Evolutionary conservation across 441 rosid species (phyloP), one percentile per base, ranked within the genome.

Genomic region (Croton laevigatus): DNA sequence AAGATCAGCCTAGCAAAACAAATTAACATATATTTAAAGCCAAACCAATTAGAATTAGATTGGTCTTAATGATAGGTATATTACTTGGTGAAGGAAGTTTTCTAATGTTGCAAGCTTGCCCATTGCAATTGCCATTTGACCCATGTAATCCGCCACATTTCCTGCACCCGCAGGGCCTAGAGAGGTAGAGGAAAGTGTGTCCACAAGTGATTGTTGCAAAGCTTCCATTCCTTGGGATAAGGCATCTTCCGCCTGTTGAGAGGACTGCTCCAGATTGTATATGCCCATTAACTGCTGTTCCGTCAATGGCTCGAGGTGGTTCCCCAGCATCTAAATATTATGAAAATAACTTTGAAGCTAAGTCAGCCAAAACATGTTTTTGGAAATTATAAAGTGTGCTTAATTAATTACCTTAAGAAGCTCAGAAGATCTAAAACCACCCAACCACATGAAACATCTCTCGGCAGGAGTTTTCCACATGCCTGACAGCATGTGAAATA

Each of bases 201-300:
- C 97, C 0, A 87, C 88, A 4, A 94, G 91, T 3, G 97, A 84
- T 70, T 94, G 98, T 65, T 94, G 98, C 78, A 94, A 58, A 49
- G 97, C 98, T 79, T 94, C 98, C 94, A 94, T 88, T 73, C 98
- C 98, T 69, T 94, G 97, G 54, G 97, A 91, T 62, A 94, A 81
- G 66, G 97, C 98, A 82, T 94, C 97, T 76, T 94, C 98, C 8
- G 96, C 97, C 81, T 94, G 98, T 55, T 89, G 97, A 23, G 97
- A 90, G 23, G 98, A 91, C 61, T 89, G 97, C 78, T 89, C 97
- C 66, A 94, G 90, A 73, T 91, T 94, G 77, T 96, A 90, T 53
- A 94, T 85, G 71, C 97, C 98, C 88, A 90, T 83, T 81, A 91
- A 78, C 77, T 94, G 98, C 69, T 88, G 97, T 38, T 91, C 98